These are phyloP conservation scores for Albugo candida DNA, from an alignment of 352 stramenopile genomes.

Conservation along the genomic window DNA sequence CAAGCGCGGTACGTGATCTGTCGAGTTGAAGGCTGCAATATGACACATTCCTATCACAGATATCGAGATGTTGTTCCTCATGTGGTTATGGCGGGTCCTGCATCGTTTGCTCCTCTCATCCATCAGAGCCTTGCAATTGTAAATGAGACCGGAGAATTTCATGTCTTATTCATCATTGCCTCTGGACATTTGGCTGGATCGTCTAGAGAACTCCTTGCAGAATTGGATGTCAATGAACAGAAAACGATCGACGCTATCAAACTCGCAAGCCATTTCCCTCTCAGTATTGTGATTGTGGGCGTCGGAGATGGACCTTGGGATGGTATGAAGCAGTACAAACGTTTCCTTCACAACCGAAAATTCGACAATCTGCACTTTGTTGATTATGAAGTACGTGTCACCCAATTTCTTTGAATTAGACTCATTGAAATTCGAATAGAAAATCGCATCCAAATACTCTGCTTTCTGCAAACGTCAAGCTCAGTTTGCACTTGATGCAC, in stretches of 20 bases:
- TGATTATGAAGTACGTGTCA: conserved; percentile 30
- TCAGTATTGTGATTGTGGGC: conserved; percentile 69
- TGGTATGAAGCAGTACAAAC: conserved; percentile 59
- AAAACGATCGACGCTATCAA: conserved; percentile 48
- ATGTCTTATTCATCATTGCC: conserved; percentile 66
- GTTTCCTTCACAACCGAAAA: conserved; percentile 49
- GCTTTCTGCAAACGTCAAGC: conserved; percentile 25
- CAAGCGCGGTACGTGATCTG: conserved; percentile 17
- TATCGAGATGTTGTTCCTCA: conserved; percentile 32
- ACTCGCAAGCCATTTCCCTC: conserved; percentile 32
- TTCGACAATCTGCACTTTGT: conserved; percentile 82
- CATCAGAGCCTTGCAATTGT: conserved; percentile 47
- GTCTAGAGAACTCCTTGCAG: too few relatives aligned
- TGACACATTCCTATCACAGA: conserved; percentile 39
- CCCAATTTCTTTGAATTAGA: not conserved
- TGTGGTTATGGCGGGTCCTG: conserved; percentile 50
- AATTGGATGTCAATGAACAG: conserved; percentile 38
- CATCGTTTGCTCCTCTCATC: conserved; percentile 59
- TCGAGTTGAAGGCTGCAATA: conserved; percentile 41
- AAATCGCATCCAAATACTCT: conserved; percentile 24
- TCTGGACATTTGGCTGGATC: conserved; percentile 45
- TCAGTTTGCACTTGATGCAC: conserved; percentile 58
- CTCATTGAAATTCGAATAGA: conserved; percentile 11
- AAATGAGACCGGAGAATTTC: conserved; percentile 21
- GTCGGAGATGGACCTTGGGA: conserved; percentile 69